These are phyloP conservation scores for Chlamydomonas incerta DNA, from an alignment of 139 green algal species.

Conservation along the genomic window DNA sequence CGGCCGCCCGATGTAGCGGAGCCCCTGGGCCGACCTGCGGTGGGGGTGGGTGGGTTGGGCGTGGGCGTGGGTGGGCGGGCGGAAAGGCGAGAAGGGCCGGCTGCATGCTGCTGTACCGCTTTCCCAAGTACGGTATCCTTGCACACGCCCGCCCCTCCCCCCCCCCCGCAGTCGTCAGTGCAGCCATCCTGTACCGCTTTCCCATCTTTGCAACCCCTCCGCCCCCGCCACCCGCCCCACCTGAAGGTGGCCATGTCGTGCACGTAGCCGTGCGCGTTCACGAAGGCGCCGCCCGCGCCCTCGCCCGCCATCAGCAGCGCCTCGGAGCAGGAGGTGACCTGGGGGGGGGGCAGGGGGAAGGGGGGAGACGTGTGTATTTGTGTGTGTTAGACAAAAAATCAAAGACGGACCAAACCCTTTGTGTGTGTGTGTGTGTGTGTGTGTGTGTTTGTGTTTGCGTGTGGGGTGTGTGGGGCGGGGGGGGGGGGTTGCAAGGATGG, in stretches of 20 bases:
- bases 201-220: not conserved
- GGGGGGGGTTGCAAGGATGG: too few species aligned
- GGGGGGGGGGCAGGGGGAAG: not conserved
- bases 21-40: not conserved
- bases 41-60: not conserved
- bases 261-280: conserved; percentile 61
- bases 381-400: not conserved
- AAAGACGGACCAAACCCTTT: too few species aligned
- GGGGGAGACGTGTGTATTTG: not conserved
- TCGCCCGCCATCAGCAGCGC: conserved; percentile 59
- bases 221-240: not conserved
- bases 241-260: conserved; percentile 69
- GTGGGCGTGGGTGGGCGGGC: not conserved
- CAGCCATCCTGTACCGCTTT: too few species aligned
- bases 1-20: conserved; percentile 51
- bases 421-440: too few species aligned
- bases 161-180: too few species aligned
- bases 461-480: too few species aligned
- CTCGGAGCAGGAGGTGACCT: conserved; percentile 36
- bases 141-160: too few species aligned
- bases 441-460: too few species aligned
- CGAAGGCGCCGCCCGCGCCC: conserved; percentile 56
- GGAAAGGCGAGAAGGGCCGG: not conserved
- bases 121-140: too few species aligned
- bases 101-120: not conserved